Conservation (phyloP, 495 filamentous ascomycete genomes). For the Penicillium tannophilum region DNA sequence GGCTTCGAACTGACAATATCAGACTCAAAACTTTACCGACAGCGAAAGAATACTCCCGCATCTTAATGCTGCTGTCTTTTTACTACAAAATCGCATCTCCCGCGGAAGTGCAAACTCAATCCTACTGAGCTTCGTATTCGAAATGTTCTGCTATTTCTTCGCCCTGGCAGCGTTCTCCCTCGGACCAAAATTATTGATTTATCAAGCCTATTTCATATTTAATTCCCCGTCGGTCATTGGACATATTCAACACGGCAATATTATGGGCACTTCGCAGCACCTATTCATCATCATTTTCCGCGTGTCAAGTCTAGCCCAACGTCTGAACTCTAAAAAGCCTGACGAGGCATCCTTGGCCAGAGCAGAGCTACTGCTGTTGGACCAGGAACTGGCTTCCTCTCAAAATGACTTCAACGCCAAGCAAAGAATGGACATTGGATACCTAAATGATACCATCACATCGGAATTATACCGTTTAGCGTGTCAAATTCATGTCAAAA, state of each 20-base stretch:
- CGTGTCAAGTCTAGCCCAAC: constrained; percentile 5
- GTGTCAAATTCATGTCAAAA: constrained; percentile 15
- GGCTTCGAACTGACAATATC: not conserved
- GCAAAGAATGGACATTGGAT: constrained; percentile 3
- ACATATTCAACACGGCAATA: constrained; percentile 6
- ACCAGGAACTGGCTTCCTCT: not conserved
- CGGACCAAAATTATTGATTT: constrained; percentile 7
- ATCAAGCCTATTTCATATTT: constrained; percentile 11
- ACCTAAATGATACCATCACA: constrained; percentile 10
- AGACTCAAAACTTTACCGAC: constrained; percentile 25
- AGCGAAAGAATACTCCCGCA: constrained; percentile 20
- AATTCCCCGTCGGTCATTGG: constrained; percentile 8
- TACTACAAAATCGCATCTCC: constrained; percentile 15
- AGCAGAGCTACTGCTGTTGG: constrained; percentile 10
- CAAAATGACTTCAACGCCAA: not conserved
- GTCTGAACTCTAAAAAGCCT: not conserved
- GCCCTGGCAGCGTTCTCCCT: constrained; percentile 20
- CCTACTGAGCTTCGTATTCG: constrained; percentile 15
- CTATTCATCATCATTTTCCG: constrained; percentile 18
- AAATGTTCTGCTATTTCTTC: constrained; percentile 28
- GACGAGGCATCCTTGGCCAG: not conserved
- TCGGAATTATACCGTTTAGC: constrained; percentile 19
- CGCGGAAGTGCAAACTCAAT: not conserved
- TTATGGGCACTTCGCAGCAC: constrained; percentile 16
- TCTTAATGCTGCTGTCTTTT: constrained; percentile 24